Percentiles rank a stretch among this genome's conserved stretches.
These are phyloP conservation scores for Aspergillus avenaceus DNA, from an alignment of 495 filamentous ascomycete genomes.

Conservation along the genomic window DNA sequence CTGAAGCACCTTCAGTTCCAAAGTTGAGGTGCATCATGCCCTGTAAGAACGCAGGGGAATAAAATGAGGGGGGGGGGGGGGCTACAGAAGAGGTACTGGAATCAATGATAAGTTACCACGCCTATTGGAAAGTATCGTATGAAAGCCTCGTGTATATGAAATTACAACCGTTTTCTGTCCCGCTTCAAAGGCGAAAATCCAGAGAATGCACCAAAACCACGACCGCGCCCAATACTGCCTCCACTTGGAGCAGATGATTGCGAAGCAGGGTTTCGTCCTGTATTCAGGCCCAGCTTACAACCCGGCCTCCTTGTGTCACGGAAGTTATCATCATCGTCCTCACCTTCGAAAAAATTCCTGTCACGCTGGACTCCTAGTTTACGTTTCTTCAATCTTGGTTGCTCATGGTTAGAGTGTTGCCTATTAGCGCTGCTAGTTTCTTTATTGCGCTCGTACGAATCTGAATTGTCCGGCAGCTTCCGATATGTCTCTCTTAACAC, in stretches of 20 bases:
- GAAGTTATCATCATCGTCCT: slow-evolving; percentile 51
- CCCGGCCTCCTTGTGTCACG: slow-evolving; percentile 27
- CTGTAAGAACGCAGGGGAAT: too few relatives aligned
- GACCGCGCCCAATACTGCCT: slow-evolving; percentile 11
- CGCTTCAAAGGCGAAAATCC: slow-evolving; percentile 80
- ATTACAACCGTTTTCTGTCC: slow-evolving; percentile 53
- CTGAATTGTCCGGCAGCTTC: slow-evolving; percentile 1
- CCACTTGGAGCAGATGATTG: slow-evolving; percentile 14
- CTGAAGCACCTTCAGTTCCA: too few relatives aligned
- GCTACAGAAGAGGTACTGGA: too few relatives aligned
- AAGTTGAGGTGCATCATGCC: too few relatives aligned
- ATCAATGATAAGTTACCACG: too few relatives aligned
- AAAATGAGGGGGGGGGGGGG: too few relatives aligned
- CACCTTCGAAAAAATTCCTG: slow-evolving; percentile 73
- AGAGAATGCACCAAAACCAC: slow-evolving; percentile 33
- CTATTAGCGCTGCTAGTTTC: not conserved
- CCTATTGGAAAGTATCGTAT: too few relatives aligned
- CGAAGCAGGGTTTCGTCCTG: slow-evolving; percentile 14
- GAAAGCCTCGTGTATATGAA: too few relatives aligned
- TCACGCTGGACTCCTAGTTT: slow-evolving; percentile 61
- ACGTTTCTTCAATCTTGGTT: slow-evolving; percentile 66
- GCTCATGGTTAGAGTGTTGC: slow-evolving; percentile 28
- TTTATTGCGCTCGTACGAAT: slow-evolving; percentile 2
- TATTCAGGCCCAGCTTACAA: slow-evolving; percentile 24
- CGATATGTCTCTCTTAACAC: not conserved